phyloP scores from a whole-genome alignment of 2,329 filamentous ascomycete species.

The Chaetomium strumarium region DNA sequence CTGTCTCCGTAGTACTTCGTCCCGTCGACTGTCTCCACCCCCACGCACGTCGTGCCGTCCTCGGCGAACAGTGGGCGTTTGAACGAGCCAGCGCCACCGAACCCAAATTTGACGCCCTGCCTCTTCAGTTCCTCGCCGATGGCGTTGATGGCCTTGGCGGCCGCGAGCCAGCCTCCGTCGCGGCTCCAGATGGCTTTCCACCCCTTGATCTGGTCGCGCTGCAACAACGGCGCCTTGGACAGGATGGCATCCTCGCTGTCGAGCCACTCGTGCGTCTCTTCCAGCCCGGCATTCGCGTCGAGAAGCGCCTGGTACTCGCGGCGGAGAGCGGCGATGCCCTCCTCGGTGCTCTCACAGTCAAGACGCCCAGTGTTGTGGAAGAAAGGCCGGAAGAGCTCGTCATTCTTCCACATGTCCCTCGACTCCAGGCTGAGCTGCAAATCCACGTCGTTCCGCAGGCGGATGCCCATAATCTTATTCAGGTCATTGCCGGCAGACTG shows the following conservation, averaged over 20 bases:
- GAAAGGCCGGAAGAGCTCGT: not conserved
- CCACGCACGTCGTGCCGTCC: constrained; percentile 25
- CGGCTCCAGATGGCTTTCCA: constrained; percentile 41
- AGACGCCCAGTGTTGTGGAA: constrained; percentile 12
- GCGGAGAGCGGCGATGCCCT: constrained; percentile 31
- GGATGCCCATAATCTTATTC: not conserved
- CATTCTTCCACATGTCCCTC: not conserved
- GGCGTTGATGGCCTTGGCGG: constrained; percentile 41
- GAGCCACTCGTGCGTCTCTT: constrained; percentile 37
- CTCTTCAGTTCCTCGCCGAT: constrained; percentile 35
- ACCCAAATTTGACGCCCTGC: constrained; percentile 37
- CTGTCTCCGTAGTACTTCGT: not conserved
- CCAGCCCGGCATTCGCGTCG: constrained; percentile 34
- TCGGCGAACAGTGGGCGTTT: constrained; percentile 35
- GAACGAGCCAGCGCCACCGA: constrained; percentile 40
- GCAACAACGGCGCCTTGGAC: constrained; percentile 34
- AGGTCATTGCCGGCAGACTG: not conserved
- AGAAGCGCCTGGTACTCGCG: constrained; percentile 34
- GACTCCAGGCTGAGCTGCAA: not conserved
- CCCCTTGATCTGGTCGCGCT: constrained; percentile 36
- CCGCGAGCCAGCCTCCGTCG: constrained; percentile 43
- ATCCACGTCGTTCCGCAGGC: not conserved
- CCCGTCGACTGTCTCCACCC: not conserved
- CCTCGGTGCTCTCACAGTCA: constrained; percentile 30
- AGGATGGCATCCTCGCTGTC: constrained; percentile 40